Evolutionary conservation across 2,329 filamentous ascomycete genomes (phyloP).

Genomic region (Chalara sp.): DNA sequence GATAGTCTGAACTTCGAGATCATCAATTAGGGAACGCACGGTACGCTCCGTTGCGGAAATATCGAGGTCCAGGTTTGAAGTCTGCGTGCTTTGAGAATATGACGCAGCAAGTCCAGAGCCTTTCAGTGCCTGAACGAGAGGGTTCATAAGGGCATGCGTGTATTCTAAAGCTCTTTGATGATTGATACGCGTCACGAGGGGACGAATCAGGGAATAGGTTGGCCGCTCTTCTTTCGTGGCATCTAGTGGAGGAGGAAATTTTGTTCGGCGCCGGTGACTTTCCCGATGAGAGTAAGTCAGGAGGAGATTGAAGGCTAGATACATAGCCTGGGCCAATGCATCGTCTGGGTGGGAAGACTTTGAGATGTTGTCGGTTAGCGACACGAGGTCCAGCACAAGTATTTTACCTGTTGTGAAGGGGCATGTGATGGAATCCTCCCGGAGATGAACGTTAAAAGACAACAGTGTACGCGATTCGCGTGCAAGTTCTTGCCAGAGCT

Average conservation of each 20-base stretch:
- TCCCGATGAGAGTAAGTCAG: constrained; percentile 73
- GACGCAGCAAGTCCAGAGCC: constrained; percentile 20
- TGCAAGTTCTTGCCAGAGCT: constrained; percentile 84
- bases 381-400: constrained; percentile 61
- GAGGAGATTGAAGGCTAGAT: constrained; percentile 65
- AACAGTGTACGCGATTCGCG: constrained; percentile 71
- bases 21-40: constrained; percentile 33
- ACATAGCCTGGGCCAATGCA: constrained; percentile 56
- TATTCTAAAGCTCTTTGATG: constrained; percentile 20
- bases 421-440: constrained; percentile 51
- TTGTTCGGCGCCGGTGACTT: constrained; percentile 62
- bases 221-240: constrained; percentile 42
- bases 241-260: constrained; percentile 46
- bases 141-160: constrained; percentile 15
- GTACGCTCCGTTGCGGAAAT: constrained; percentile 30
- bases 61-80: constrained; percentile 13
- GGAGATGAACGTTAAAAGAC: constrained; percentile 54
- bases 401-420: constrained; percentile 45
- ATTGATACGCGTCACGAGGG: constrained; percentile 33
- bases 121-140: constrained; percentile 18
- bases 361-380: constrained; percentile 42
- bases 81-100: constrained; percentile 14
- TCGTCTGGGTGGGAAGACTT: constrained; percentile 32
- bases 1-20: constrained; percentile 35
- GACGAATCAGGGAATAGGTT: constrained; percentile 51